Evolutionary conservation across 2,329 filamentous ascomycete species (phyloP).

Genomic region (Cordyceps javanica): DNA sequence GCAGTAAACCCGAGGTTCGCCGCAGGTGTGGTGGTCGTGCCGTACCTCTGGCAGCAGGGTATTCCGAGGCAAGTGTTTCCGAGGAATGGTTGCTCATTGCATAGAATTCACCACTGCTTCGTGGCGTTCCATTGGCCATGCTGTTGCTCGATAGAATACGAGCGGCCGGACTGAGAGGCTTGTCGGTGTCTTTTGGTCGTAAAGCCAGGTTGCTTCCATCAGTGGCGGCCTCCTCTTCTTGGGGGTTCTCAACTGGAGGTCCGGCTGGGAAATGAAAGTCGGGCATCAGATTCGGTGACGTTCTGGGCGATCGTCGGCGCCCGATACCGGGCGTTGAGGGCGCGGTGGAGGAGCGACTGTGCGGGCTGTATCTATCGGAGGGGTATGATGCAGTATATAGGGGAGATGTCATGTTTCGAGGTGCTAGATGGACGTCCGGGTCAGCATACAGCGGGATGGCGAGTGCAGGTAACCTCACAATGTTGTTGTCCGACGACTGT

Average conservation of each 20-base stretch:
- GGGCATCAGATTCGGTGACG: constrained; percentile 39
- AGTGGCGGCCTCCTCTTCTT: constrained; percentile 9
- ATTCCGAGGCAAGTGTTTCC: constrained; percentile 88
- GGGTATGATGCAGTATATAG: constrained; percentile 51
- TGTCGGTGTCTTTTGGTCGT: constrained; percentile 40
- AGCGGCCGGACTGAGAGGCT: constrained; percentile 49
- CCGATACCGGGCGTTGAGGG: constrained; percentile 38
- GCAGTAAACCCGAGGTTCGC: constrained; percentile 38
- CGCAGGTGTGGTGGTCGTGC: constrained; percentile 40
- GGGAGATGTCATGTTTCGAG: constrained; percentile 42
- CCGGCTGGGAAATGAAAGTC: constrained; percentile 53
- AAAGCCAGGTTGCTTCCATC: constrained; percentile 31
- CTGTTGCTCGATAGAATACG: constrained; percentile 74
- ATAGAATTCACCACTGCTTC: constrained; percentile 93
- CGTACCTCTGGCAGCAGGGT: constrained; percentile 46
- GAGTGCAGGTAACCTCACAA: constrained; percentile 27
- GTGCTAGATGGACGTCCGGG: constrained; percentile 27
- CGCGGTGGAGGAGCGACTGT: constrained; percentile 35
- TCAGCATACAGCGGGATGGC: constrained; percentile 24
- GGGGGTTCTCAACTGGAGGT: constrained; percentile 34
- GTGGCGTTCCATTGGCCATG: constrained; percentile 65
- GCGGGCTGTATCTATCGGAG: constrained; percentile 39
- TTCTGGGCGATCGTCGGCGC: constrained; percentile 33
- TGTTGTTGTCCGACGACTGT: constrained; percentile 36
- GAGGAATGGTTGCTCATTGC: constrained; percentile 91